Evolutionary conservation across 768 basidiomycete species (phyloP), one percentile per base, ranked within the genome.

Genomic region (Russula earlei): DNA sequence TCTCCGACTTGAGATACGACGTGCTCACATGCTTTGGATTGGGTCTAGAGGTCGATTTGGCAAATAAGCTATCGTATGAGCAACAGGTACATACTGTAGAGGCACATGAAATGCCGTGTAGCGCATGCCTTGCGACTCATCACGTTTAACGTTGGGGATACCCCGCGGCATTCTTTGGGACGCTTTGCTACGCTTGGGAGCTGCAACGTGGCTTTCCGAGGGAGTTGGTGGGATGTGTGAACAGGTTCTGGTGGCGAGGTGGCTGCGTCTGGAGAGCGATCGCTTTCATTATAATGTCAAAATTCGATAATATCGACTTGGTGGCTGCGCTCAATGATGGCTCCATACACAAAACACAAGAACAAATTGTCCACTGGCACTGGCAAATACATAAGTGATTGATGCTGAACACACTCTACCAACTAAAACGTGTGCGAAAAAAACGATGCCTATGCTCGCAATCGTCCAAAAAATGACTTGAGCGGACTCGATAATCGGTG

Each of bases 81-180:
- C n/a, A 15, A 20, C 31, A 24, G 41, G 22, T 27, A 58, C 44
- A 25, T 29, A 69, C 77, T 59, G 65, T 57, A 87, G 69, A 27
- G 90, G 91, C 10, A 91, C 88, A 69, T 82, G 75, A 69, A 92
- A 92, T 14, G 79, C 74, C 4, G 91, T 91, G 69, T 85, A 91
- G 44, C 82, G 79, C 75, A 92, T 75, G 15, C 88, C 87, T 54
- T 62, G 60, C 49, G 81, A 83, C 63, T 91, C 89, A 73, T 91
- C 87, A 62, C 81, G 78, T 69, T 83, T 86, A 27, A 79, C 81
- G 64, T 87, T 88, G 29, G 89, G 87, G 45, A 90, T 79, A 56
- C 88, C 88, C 69, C 88, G 79, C 57, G 88, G 88, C 88, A 90
- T 90, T 31, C n/a, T 61, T 19, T 20, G 49, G 12, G 20, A 38